phyloP scores from a whole-genome alignment of 1,139 yeast species.

The Saccharomyces hybrid region DNA sequence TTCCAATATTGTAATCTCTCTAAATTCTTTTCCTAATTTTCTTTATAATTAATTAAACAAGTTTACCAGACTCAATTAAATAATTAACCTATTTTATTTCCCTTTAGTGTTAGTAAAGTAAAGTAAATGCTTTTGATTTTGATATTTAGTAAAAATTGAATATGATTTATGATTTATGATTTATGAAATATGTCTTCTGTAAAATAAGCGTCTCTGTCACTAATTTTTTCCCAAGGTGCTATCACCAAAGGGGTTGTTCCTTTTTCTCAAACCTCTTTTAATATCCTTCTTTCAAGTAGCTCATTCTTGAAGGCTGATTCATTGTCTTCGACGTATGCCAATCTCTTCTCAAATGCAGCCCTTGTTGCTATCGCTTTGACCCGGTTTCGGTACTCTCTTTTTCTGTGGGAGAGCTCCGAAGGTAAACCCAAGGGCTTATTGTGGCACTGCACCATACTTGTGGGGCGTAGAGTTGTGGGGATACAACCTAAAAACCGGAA shows the following conservation, averaged over 20 bases:
- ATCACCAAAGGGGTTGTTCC: not conserved
- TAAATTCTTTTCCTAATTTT: not conserved
- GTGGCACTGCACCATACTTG: not conserved
- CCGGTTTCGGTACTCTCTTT: conserved; percentile 15
- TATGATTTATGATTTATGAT: not conserved
- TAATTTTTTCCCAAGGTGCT: not conserved
- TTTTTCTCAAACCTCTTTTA: not conserved
- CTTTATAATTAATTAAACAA: not conserved
- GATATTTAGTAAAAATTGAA: not conserved
- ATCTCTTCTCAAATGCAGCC: conserved; percentile 19
- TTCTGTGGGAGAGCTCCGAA: conserved; percentile 8
- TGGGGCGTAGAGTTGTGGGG: conserved; percentile 12
- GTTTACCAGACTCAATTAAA: not conserved
- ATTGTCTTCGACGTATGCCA: conserved; percentile 21
- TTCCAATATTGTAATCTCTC: not conserved
- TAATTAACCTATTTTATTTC: not conserved
- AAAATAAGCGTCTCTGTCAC: not conserved
- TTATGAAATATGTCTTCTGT: not conserved
- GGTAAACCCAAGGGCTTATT: not conserved
- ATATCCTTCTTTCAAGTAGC: conserved; percentile 12
- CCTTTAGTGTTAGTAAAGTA: not conserved
- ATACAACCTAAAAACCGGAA: conserved; percentile 23
- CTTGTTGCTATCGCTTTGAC: conserved; percentile 21
- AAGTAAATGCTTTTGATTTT: not conserved
- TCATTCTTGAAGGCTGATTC: conserved; percentile 19